phyloP scores from a whole-genome alignment of 352 stramenopile species.

The Pythium aquatile region DNA sequence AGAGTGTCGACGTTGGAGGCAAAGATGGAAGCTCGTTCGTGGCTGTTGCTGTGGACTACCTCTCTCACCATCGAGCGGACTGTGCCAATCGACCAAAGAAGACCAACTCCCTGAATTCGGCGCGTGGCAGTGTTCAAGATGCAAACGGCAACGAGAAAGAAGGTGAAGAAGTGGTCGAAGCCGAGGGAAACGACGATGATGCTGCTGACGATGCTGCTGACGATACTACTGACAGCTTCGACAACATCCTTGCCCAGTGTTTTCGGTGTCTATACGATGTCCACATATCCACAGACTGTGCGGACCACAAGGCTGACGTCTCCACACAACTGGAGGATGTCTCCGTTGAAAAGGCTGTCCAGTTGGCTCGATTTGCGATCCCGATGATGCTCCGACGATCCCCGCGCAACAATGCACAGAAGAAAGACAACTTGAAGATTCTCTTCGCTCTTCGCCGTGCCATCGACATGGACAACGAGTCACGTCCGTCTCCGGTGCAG shows the following conservation, averaged over 20 bases:
- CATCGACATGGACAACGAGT: conserved; percentile 24
- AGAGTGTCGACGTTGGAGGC: conserved; percentile 14
- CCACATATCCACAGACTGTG: conserved; percentile 50
- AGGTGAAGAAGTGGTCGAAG: neutral
- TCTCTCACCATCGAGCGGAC: conserved; percentile 11
- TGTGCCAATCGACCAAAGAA: neutral
- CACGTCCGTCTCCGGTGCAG: neutral
- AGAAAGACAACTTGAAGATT: conserved; percentile 72
- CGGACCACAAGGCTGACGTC: conserved; percentile 55
- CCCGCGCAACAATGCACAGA: conserved; percentile 67
- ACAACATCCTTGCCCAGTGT: conserved; percentile 58
- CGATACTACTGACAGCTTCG: conserved; percentile 34
- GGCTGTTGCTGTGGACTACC: conserved; percentile 11
- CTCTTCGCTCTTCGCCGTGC: conserved; percentile 54
- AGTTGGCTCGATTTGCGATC: conserved; percentile 52
- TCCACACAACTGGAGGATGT: conserved; percentile 16
- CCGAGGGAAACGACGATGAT: conserved; percentile 1
- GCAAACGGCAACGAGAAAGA: neutral
- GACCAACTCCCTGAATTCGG: neutral
- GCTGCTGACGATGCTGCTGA: conserved; percentile 17
- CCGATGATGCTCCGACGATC: conserved; percentile 53
- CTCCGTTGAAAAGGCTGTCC: conserved; percentile 23
- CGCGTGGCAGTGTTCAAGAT: conserved; percentile 6
- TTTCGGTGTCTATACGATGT: conserved; percentile 77
- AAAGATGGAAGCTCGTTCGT: conserved; percentile 19